These are phyloP conservation scores for Xylaria intraflava DNA, from an alignment of 495 filamentous ascomycete genomes.

Conservation along the genomic window DNA sequence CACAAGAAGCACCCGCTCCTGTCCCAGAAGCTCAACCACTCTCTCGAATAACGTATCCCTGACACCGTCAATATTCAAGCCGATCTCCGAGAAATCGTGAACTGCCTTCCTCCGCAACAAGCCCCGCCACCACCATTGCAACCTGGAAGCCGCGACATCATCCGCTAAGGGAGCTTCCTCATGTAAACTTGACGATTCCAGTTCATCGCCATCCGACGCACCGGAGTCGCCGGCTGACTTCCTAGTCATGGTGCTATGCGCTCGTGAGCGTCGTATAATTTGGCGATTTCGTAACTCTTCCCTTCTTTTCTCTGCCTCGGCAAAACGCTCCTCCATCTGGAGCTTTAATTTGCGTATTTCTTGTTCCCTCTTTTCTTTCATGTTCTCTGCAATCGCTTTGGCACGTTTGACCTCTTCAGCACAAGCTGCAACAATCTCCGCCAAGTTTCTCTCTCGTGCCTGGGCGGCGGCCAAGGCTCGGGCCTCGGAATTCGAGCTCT, in stretches of 20 bases:
- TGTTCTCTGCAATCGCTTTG: constrained; percentile 87
- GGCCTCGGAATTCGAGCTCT: constrained; percentile 63
- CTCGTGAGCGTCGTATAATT: constrained; percentile 53
- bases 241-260: constrained; percentile 53
- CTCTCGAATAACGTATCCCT: constrained; percentile 74
- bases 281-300: constrained; percentile 52
- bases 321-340: constrained; percentile 85
- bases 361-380: constrained; percentile 82
- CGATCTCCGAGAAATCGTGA: constrained; percentile 59
- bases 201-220: constrained; percentile 50
- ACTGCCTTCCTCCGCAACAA: constrained; percentile 53
- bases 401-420: constrained; percentile 92
- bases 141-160: constrained; percentile 60
- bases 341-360: constrained; percentile 65
- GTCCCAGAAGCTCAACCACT: constrained; percentile 67
- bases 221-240: constrained; percentile 41
- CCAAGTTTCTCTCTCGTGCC: constrained; percentile 82
- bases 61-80: constrained; percentile 67
- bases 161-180: constrained; percentile 51
- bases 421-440: constrained; percentile 87
- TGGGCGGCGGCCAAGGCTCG: constrained; percentile 83
- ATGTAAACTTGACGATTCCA: constrained; percentile 29
- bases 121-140: constrained; percentile 74
- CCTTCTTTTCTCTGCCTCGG: constrained; percentile 75
- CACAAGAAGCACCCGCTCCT: constrained; percentile 60